Percentiles rank a stretch among this genome's conserved stretches.
Evolutionary conservation across 1,284 basidiomycete species (phyloP).

Genomic region (Wolfiporia cocos): DNA sequence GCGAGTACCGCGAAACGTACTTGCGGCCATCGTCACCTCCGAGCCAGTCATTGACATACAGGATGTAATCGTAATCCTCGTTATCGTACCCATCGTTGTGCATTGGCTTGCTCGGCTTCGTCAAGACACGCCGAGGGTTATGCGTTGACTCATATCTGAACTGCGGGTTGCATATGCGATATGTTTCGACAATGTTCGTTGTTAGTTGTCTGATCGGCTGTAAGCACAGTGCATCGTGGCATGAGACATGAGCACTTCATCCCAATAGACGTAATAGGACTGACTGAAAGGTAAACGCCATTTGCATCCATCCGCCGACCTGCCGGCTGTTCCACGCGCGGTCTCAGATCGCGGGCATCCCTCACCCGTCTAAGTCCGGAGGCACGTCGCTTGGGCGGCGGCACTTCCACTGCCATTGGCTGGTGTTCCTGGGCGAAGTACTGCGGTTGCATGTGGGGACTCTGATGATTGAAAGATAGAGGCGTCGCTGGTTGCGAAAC

Average conservation of each 20-base stretch:
- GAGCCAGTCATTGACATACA: constrained; percentile 95
- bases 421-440: constrained; percentile 56
- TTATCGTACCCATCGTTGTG: constrained; percentile 97
- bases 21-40: constrained; percentile 89
- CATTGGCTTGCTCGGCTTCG: constrained; percentile 90
- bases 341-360: constrained; percentile 63
- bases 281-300: constrained; percentile 61
- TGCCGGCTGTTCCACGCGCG: constrained; percentile 53
- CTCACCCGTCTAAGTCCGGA: constrained; percentile 68
- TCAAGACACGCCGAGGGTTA: constrained; percentile 90
- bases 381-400: constrained; percentile 61
- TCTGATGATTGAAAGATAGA: constrained; percentile 52
- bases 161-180: constrained; percentile 85
- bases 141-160: constrained; percentile 91
- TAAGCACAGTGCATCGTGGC: constrained; percentile 9
- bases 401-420: constrained; percentile 62
- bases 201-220: constrained; percentile 88
- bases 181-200: constrained; percentile 82
- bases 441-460: constrained; percentile 39
- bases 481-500: constrained; percentile 64
- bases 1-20: too few relatives aligned
- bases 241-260: constrained; percentile 7
- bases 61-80: constrained; percentile 95
- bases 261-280: constrained; percentile 19
- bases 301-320: constrained; percentile 63